These are phyloP conservation scores for Fusarium bactridioides DNA, from an alignment of 2,329 filamentous ascomycete genomes.

Conservation along the genomic window DNA sequence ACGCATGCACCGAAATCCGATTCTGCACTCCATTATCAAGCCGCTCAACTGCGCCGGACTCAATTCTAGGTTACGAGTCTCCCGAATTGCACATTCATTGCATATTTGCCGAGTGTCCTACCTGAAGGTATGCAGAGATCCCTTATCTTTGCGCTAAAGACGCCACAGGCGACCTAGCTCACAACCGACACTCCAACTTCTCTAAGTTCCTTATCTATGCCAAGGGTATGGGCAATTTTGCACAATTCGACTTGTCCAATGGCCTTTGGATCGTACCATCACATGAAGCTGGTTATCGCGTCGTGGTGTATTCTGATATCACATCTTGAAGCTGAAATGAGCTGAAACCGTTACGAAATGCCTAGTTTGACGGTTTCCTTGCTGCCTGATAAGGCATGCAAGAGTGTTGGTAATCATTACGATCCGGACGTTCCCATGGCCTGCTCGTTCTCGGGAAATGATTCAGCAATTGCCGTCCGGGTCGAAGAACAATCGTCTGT, in stretches of 20 bases:
- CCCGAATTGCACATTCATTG: neutral
- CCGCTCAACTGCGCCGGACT: neutral
- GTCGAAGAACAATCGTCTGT: neutral
- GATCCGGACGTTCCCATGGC: neutral
- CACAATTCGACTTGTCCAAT: neutral
- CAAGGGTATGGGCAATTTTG: conserved; percentile 4
- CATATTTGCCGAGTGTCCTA: neutral
- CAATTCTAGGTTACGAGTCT: neutral
- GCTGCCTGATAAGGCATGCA: conserved; percentile 11
- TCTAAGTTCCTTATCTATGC: conserved; percentile 17
- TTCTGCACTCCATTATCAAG: neutral
- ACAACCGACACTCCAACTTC: neutral
- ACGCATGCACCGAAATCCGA: neutral
- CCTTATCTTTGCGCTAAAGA: conserved; percentile 38
- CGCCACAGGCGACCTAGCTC: conserved; percentile 20
- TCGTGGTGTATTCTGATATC: conserved; percentile 7
- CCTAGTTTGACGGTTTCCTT: neutral
- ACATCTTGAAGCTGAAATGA: neutral
- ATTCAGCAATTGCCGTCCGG: neutral
- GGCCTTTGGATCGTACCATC: neutral
- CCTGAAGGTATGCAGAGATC: conserved; percentile 2
- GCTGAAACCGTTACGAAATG: neutral
- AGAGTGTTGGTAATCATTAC: neutral
- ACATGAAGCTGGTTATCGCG: conserved; percentile 1
- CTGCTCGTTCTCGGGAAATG: neutral